phyloP scores from a whole-genome alignment of 2,329 filamentous ascomycete species.

The Arthrobotrys musiformis region DNA sequence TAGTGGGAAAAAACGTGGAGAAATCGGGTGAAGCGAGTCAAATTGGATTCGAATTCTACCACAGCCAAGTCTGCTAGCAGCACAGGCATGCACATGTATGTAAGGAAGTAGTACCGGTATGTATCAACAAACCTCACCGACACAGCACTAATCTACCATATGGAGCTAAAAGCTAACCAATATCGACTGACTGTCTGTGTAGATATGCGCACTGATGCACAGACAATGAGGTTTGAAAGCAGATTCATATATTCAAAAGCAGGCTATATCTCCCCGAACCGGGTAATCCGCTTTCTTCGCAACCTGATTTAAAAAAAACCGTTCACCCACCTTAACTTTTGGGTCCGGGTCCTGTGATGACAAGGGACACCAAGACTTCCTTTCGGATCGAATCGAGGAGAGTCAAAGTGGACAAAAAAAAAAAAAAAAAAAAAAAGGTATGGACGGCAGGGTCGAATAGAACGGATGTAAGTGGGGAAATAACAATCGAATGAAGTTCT shows the following conservation, averaged over 20 bases:
- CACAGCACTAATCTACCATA: neutral
- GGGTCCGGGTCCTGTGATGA: neutral
- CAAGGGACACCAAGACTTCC: constrained; percentile 18
- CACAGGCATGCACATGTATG: constrained; percentile 6
- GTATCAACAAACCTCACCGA: constrained; percentile 13
- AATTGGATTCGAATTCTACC: neutral
- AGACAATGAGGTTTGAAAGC: neutral
- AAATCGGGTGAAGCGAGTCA: constrained; percentile 37
- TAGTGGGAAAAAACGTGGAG: constrained; percentile 55
- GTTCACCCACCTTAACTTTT: constrained; percentile 4
- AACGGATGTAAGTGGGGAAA: constrained; percentile 1
- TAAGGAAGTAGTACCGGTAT: neutral
- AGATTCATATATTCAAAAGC: constrained; percentile 35
- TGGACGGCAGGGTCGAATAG: neutral
- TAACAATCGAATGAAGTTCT: neutral
- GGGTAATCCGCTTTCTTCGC: constrained; percentile 42
- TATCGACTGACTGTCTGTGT: neutral
- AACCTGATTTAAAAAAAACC: neutral
- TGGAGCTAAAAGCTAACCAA: neutral
- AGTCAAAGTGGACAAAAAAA: too few species aligned
- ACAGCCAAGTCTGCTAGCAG: constrained; percentile 10
- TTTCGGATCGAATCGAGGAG: neutral
- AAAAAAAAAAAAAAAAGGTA: neutral
- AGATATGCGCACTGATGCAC: constrained; percentile 5
- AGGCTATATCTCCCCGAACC: constrained; percentile 47